phyloP scores from a whole-genome alignment of 179 eudicot species.

The Patellifolia procumbens region DNA sequence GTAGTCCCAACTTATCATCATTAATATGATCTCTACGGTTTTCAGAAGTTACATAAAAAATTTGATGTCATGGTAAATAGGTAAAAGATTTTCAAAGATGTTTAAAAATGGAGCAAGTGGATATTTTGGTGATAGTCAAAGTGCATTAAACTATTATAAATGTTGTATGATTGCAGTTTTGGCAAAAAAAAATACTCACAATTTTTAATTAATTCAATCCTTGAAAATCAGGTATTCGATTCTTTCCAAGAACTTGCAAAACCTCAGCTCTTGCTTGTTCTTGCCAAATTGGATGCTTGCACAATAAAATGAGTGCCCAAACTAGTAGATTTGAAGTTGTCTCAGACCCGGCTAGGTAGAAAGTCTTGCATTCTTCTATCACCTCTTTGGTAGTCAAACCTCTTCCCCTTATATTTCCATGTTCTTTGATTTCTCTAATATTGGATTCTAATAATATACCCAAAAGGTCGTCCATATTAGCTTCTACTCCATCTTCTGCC shows the following conservation, averaged over 20 bases:
- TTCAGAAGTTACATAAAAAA: too few species aligned
- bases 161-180: too few species aligned
- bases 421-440: conserved; percentile 13
- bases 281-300: conserved; percentile 38
- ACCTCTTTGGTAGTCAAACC: conserved; percentile 31
- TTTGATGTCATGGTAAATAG: too few species aligned
- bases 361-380: conserved; percentile 36
- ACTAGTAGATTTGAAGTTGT: conserved; percentile 20
- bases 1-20: too few species aligned
- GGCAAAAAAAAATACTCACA: too few species aligned
- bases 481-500: conserved; percentile 19
- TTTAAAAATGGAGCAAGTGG: too few species aligned
- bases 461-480: conserved; percentile 10
- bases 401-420: not conserved
- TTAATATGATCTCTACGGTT: too few species aligned
- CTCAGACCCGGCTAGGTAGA: conserved; percentile 37
- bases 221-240: conserved; percentile 22
- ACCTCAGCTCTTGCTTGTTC: conserved; percentile 26
- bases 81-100: too few species aligned
- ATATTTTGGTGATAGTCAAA: too few species aligned
- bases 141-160: too few species aligned
- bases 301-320: conserved; percentile 33
- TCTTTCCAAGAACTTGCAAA: conserved; percentile 17
- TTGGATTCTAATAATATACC: conserved; percentile 25
- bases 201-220: conserved; percentile 29